phyloP scores from a whole-genome alignment of 2,329 filamentous ascomycete genomes.

The Mariannaea sp. region DNA sequence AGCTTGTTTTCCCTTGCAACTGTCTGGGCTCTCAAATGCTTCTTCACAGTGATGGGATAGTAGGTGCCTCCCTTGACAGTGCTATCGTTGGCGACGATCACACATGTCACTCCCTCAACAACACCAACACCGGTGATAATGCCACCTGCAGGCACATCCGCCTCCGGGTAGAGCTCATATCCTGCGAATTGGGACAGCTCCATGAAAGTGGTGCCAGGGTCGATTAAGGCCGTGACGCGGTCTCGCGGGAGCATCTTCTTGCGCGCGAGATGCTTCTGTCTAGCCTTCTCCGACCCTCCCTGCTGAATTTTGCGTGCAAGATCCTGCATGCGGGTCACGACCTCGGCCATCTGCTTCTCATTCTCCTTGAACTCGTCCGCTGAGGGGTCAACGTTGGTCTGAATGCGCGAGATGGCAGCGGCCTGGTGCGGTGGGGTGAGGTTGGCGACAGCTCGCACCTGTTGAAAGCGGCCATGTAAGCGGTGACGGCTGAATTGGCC shows the following conservation, averaged over 20 bases:
- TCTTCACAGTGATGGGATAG: conserved; percentile 96
- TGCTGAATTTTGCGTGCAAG: conserved; percentile 73
- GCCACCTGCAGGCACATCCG: conserved; percentile 85
- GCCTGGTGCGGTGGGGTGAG: conserved; percentile 84
- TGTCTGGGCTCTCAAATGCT: conserved; percentile 89
- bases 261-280: conserved; percentile 83
- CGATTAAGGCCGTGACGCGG: conserved; percentile 82
- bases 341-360: conserved; percentile 73
- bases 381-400: conserved; percentile 74
- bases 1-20: conserved; percentile 86
- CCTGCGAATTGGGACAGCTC: conserved; percentile 94
- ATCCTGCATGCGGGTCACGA: conserved; percentile 69
- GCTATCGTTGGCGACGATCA: conserved; percentile 94
- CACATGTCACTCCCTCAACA: conserved; percentile 87
- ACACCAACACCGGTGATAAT: conserved; percentile 92
- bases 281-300: conserved; percentile 80
- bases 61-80: conserved; percentile 98
- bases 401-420: conserved; percentile 79
- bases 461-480: conserved; percentile 34
- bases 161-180: conserved; percentile 81
- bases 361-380: conserved; percentile 85
- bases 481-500: conserved; percentile 46
- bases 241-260: conserved; percentile 96
- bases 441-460: conserved; percentile 62
- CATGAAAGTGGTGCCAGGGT: conserved; percentile 87